These are phyloP conservation scores for Cardamine chenopodiifolia DNA, from an alignment of 345 rosid genomes.

Conservation along the genomic window DNA sequence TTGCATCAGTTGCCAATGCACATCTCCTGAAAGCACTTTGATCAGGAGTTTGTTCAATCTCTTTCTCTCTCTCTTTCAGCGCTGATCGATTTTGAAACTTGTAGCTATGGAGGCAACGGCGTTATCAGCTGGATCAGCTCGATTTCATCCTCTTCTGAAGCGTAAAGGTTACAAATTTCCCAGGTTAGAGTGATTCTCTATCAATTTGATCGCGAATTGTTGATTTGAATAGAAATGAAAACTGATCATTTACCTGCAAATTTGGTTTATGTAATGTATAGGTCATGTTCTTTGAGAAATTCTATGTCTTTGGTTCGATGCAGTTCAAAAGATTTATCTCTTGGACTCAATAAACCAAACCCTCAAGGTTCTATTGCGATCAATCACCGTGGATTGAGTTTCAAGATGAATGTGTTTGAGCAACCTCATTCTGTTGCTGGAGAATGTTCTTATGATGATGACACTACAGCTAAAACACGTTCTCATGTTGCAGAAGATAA, in stretches of 20 bases:
- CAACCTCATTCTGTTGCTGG: slow-evolving; percentile 50
- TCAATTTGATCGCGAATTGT: slow-evolving; percentile 17
- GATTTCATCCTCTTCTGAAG: slow-evolving; percentile 26
- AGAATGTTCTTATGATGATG: slow-evolving; percentile 42
- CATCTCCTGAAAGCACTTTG: slow-evolving; percentile 88
- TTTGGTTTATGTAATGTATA: slow-evolving; percentile 24
- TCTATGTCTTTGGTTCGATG: slow-evolving; percentile 27
- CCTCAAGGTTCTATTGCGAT: slow-evolving; percentile 27
- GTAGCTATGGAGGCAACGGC: slow-evolving; percentile 39
- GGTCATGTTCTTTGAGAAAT: slow-evolving; percentile 34
- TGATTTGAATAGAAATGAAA: neutral
- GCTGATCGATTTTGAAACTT: neutral
- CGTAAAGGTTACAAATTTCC: slow-evolving; percentile 22
- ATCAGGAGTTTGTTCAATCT: too few relatives aligned
- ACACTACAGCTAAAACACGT: slow-evolving; percentile 36
- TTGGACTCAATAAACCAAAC: slow-evolving; percentile 15
- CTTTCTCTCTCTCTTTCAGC: neutral
- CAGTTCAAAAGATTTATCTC: slow-evolving; percentile 28
- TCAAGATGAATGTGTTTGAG: slow-evolving; percentile 46
- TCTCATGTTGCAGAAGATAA: slow-evolving; percentile 58
- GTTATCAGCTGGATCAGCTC: slow-evolving; percentile 37
- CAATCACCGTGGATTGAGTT: slow-evolving; percentile 24
- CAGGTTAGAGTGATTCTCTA: slow-evolving; percentile 27
- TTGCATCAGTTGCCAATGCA: slow-evolving; percentile 82
- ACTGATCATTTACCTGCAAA: neutral